Conservation (phyloP, 2,329 filamentous ascomycete genomes). For the Rhynchosporium agropyri region DNA sequence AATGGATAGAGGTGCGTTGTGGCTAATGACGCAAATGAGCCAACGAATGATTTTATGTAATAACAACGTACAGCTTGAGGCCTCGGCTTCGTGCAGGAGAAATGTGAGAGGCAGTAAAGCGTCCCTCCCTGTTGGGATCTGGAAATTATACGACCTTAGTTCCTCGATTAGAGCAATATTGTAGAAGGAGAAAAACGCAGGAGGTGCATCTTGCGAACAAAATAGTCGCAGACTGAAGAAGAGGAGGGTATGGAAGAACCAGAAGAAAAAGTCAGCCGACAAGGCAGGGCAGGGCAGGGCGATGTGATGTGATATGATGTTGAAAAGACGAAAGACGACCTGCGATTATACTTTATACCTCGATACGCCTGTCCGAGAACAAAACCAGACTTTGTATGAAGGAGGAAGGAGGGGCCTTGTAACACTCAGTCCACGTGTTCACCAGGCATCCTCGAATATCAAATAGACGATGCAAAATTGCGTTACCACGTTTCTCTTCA, state of each 20-base stretch:
- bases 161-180: not conserved
- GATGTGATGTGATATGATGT: conserved; percentile 17
- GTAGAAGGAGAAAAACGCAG: not conserved
- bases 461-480: not conserved
- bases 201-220: not conserved
- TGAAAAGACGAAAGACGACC: conserved; percentile 12
- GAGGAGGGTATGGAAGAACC: conserved; percentile 1
- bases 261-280: conserved; percentile 3
- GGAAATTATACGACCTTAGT: too few relatives aligned
- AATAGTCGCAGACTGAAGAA: not conserved
- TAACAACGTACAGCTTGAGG: conserved; percentile 26
- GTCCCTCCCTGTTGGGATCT: too few relatives aligned
- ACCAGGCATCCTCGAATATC: too few relatives aligned
- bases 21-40: conserved; percentile 26
- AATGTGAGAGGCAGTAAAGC: not conserved
- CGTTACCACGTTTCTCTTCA: conserved; percentile 3
- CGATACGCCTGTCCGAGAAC: not conserved
- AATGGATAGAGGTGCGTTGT: not conserved
- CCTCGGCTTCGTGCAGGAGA: conserved; percentile 23
- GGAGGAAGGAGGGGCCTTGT: conserved; percentile 2
- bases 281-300: not conserved
- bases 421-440: conserved; percentile 12
- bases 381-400: not conserved
- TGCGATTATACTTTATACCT: not conserved
- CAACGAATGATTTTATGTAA: conserved; percentile 28